These are phyloP conservation scores for Colletotrichum echinochloae DNA, from an alignment of 2,329 filamentous ascomycete species.

Conservation along the genomic window DNA sequence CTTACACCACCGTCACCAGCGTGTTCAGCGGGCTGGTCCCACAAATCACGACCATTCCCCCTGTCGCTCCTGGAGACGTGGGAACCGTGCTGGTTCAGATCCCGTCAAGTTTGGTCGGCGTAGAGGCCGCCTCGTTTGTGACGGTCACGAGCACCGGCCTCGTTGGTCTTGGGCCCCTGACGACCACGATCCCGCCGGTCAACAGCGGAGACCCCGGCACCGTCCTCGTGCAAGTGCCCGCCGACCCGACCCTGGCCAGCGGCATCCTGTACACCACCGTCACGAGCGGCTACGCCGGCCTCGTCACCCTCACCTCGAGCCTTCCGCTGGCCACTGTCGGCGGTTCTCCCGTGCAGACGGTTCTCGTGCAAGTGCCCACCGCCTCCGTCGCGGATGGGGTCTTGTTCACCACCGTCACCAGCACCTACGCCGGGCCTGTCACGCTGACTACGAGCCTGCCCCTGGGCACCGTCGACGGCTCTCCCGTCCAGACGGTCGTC, in stretches of 20 bases:
- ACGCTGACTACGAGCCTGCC: background rate
- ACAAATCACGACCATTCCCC: background rate
- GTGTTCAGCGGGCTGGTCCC: background rate
- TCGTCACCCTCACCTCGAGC: constrained; percentile 2
- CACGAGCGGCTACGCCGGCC: constrained; percentile 25
- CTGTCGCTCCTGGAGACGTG: constrained; percentile 4
- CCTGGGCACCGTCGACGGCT: background rate
- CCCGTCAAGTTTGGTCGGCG: background rate
- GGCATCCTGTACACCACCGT: constrained; percentile 18
- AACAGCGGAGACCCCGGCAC: constrained; percentile 33
- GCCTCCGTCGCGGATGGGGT: background rate
- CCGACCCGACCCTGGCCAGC: background rate
- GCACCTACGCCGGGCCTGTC: constrained; percentile 4
- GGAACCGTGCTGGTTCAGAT: constrained; percentile 13
- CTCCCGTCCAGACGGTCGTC: background rate
- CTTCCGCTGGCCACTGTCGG: background rate
- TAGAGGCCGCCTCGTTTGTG: background rate
- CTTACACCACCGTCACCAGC: constrained; percentile 28
- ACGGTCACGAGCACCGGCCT: background rate
- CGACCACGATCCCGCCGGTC: constrained; percentile 17
- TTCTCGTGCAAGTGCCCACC: constrained; percentile 13
- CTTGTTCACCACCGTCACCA: constrained; percentile 2
- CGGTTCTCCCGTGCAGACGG: background rate
- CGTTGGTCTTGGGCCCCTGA: constrained; percentile 2
- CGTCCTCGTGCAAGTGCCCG: constrained; percentile 22